These are phyloP conservation scores for Tetradesmus obliquus DNA, from an alignment of 139 green algal genomes.

Conservation along the genomic window DNA sequence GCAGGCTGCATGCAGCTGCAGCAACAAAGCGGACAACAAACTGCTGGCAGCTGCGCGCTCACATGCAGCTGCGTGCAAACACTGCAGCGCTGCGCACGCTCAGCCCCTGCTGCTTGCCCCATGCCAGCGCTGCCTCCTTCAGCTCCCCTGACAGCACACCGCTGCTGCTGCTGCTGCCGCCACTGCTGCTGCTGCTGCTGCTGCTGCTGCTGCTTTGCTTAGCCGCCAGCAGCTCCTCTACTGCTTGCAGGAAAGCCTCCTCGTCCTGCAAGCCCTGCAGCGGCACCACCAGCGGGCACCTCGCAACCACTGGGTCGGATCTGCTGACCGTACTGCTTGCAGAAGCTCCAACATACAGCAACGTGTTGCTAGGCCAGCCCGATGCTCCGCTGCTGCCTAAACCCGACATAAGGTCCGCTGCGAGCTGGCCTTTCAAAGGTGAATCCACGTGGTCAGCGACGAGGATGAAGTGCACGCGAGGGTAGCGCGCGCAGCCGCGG, in stretches of 20 bases:
- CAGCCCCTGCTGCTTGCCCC: conserved; percentile 17
- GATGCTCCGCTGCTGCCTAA: conserved; percentile 42
- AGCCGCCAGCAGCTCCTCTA: neutral
- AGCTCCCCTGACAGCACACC: neutral
- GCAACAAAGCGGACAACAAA: too few relatives aligned
- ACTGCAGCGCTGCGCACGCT: conserved; percentile 16
- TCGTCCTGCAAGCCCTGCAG: neutral
- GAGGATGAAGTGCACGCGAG: conserved; percentile 45
- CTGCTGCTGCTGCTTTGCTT: neutral
- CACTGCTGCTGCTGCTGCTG: neutral
- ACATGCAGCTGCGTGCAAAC: conserved; percentile 6
- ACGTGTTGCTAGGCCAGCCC: conserved; percentile 61
- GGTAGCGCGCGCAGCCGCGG: conserved; percentile 45
- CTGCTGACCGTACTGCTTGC: conserved; percentile 45
- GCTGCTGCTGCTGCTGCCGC: neutral
- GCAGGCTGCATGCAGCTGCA: too few relatives aligned
- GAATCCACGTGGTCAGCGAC: conserved; percentile 64
- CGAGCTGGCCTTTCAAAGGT: conserved; percentile 40
- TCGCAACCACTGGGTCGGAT: conserved; percentile 51
- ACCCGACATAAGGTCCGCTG: conserved; percentile 52
- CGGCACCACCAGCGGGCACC: conserved; percentile 27
- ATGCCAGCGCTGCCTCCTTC: neutral
- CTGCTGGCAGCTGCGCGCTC: neutral
- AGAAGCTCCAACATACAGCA: conserved; percentile 63
- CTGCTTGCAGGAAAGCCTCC: neutral